Conservation (phyloP, 2,329 filamentous ascomycete genomes). For the Trichoderma afroharzianum region DNA sequence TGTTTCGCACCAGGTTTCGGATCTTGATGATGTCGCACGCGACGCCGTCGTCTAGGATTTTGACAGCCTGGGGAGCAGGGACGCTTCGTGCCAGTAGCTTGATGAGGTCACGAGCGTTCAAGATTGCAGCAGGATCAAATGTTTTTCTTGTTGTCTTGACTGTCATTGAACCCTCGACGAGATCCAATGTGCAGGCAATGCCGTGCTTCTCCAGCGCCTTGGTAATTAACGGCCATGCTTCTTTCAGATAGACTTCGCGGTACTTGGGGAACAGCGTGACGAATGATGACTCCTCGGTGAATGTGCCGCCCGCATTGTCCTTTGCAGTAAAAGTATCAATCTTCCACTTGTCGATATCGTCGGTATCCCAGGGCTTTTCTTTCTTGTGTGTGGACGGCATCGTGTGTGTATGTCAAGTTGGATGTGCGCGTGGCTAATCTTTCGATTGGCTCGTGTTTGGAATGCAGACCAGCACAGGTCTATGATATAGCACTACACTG, state of each 20-base stretch:
- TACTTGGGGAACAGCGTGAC: constrained; percentile 89
- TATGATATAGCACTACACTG: background rate
- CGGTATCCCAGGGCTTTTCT: constrained; percentile 93
- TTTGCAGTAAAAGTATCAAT: constrained; percentile 79
- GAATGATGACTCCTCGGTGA: constrained; percentile 92
- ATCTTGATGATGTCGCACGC: constrained; percentile 98
- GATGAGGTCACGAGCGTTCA: constrained; percentile 92
- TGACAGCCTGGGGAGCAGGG: constrained; percentile 86
- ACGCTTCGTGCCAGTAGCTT: constrained; percentile 89
- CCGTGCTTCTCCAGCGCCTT: constrained; percentile 80
- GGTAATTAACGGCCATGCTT: constrained; percentile 89
- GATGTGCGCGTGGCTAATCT: background rate
- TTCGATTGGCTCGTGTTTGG: no score
- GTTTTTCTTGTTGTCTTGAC: constrained; percentile 93
- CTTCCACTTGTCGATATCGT: constrained; percentile 98
- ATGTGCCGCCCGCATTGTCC: constrained; percentile 81
- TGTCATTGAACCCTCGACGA: constrained; percentile 94
- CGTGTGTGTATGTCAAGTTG: constrained; percentile 5
- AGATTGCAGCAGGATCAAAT: constrained; percentile 84
- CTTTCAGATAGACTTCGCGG: constrained; percentile 87
- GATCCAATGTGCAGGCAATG: constrained; percentile 86
- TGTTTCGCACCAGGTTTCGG: constrained; percentile 82
- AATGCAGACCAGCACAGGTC: no score
- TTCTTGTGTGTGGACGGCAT: constrained; percentile 90
- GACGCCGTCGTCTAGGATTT: constrained; percentile 87